Evolutionary conservation across 2,329 filamentous ascomycete species (phyloP).

Genomic region (Aspergillus tamarii): DNA sequence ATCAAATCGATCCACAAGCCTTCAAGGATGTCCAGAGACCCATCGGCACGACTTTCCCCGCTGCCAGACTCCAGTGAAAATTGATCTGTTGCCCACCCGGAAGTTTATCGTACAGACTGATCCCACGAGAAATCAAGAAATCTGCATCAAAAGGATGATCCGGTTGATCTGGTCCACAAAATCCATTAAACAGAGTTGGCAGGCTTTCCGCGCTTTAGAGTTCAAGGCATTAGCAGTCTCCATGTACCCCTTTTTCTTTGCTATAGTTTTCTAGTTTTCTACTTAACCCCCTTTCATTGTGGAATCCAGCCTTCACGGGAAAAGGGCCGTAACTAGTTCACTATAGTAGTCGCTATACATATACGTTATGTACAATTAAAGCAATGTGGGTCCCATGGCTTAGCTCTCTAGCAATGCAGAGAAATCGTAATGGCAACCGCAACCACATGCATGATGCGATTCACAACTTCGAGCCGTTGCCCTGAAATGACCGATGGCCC

Average conservation of each 20-base stretch:
- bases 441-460: neutral
- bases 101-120: neutral
- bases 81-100: neutral
- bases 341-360: neutral
- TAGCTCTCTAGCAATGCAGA: neutral
- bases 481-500: conserved; percentile 13
- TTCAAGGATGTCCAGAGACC: neutral
- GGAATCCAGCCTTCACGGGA: neutral
- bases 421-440: neutral
- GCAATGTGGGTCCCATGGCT: too few relatives aligned
- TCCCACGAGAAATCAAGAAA: neutral
- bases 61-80: neutral
- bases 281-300: neutral
- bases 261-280: neutral
- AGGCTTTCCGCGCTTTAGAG: neutral
- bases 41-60: neutral
- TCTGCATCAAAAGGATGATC: neutral
- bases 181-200: neutral
- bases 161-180: neutral
- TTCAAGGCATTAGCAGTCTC: neutral
- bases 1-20: neutral
- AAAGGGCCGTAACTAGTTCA: neutral
- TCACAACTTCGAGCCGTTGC: conserved; percentile 3
- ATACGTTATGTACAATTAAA: too few relatives aligned
- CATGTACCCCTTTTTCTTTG: neutral